These are phyloP conservation scores for Triangularia verruculosa DNA, from an alignment of 2,329 filamentous ascomycete species.

Conservation along the genomic window DNA sequence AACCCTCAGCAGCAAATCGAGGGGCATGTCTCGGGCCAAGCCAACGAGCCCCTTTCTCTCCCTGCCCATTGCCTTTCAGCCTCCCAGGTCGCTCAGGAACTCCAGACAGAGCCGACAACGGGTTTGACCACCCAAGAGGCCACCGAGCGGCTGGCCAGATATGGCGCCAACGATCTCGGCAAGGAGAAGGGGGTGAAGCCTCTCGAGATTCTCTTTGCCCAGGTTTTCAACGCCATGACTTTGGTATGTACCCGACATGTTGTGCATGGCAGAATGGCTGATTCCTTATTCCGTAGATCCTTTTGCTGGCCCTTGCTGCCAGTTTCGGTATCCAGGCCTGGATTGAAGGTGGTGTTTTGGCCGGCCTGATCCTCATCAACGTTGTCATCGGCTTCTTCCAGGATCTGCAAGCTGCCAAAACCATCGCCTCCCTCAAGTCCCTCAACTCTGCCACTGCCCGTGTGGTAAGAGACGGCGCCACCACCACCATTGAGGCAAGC, in stretches of 20 bases:
- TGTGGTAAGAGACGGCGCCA: conserved; percentile 45
- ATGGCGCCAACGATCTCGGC: conserved; percentile 56
- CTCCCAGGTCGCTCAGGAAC: conserved; percentile 45
- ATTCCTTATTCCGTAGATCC: conserved; percentile 34
- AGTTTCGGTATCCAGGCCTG: conserved; percentile 50
- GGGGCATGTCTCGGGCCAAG: conserved; percentile 12
- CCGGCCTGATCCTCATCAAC: conserved; percentile 44
- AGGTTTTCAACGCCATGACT: conserved; percentile 62
- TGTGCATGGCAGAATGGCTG: not conserved
- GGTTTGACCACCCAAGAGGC: conserved; percentile 51
- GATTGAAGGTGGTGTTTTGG: conserved; percentile 47
- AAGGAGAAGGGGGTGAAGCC: conserved; percentile 52
- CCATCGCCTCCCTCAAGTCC: conserved; percentile 49
- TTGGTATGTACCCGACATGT: conserved; percentile 39
- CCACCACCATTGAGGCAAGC: not conserved
- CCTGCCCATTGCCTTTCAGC: conserved; percentile 53
- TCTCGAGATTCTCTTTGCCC: conserved; percentile 55
- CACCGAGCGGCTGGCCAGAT: conserved; percentile 46
- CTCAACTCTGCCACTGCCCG: conserved; percentile 48
- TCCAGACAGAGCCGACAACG: conserved; percentile 49
- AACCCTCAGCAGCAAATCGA: not conserved
- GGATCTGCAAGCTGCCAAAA: conserved; percentile 52
- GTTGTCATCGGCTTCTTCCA: conserved; percentile 53
- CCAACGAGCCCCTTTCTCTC: conserved; percentile 40
- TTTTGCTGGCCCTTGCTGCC: conserved; percentile 50